These are phyloP conservation scores for Diaporthe helianthi DNA, from an alignment of 2,329 filamentous ascomycete species.

Conservation along the genomic window DNA sequence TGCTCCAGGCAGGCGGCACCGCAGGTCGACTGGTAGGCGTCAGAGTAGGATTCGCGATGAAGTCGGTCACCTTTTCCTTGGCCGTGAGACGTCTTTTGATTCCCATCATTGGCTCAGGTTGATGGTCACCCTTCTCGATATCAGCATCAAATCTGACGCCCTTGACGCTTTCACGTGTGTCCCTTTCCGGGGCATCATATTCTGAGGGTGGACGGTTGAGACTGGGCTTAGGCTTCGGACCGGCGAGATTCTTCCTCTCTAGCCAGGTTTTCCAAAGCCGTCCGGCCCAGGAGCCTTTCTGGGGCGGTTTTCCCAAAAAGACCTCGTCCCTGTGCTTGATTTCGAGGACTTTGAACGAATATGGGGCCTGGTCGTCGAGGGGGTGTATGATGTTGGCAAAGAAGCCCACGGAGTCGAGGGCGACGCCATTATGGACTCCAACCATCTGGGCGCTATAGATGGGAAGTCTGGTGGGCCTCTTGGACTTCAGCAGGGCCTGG, in stretches of 20 bases:
- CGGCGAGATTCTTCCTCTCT: background rate
- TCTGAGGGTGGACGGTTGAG: constrained; percentile 10
- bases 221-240: background rate
- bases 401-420: constrained; percentile 63
- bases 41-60: constrained; percentile 52
- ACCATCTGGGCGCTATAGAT: constrained; percentile 61
- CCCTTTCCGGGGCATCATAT: background rate
- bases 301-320: background rate
- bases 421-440: constrained; percentile 64
- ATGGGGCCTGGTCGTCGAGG: constrained; percentile 56
- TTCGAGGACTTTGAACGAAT: constrained; percentile 55
- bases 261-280: background rate
- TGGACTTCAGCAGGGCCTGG: constrained; percentile 65
- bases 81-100: constrained; percentile 46
- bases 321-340: constrained; percentile 53
- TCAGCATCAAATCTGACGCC: constrained; percentile 22
- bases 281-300: background rate
- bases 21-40: constrained; percentile 50
- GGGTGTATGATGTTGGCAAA: constrained; percentile 68
- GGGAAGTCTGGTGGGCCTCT: constrained; percentile 62
- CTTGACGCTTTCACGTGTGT: background rate
- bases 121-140: constrained; percentile 35
- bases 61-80: constrained; percentile 51
- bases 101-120: constrained; percentile 35
- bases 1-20: constrained; percentile 56